phyloP scores from a whole-genome alignment of 805 yeast species.

The Wickerhamomyces pijperi region DNA sequence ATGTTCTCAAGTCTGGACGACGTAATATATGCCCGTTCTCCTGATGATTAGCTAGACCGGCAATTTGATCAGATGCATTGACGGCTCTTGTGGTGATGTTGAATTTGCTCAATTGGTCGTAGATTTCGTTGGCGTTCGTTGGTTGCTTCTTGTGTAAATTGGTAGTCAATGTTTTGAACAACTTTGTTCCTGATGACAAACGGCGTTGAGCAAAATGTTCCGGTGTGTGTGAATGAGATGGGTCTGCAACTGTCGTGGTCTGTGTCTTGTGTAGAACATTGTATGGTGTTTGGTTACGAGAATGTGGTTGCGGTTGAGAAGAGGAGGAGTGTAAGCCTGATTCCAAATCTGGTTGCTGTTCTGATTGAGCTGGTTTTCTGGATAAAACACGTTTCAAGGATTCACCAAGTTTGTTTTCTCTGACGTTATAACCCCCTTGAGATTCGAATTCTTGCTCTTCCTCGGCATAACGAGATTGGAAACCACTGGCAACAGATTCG shows the following conservation, averaged over 20 bases:
- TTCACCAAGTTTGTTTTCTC: constrained; percentile 24
- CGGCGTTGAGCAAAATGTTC: neutral
- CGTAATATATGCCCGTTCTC: neutral
- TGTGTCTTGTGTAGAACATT: neutral
- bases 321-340: neutral
- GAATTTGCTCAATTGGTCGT: constrained; percentile 23
- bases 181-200: neutral
- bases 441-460: constrained; percentile 19
- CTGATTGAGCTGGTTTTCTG: constrained; percentile 1
- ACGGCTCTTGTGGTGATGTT: constrained; percentile 32
- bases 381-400: constrained; percentile 22
- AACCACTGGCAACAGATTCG: constrained; percentile 1
- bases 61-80: constrained; percentile 30
- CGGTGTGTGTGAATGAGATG: neutral
- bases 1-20: constrained; percentile 4
- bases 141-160: constrained; percentile 12
- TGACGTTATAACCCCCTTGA: constrained; percentile 21
- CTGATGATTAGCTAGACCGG: constrained; percentile 26
- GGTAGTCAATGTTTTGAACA: constrained; percentile 13
- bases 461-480: constrained; percentile 3
- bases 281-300: neutral
- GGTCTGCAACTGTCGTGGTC: neutral
- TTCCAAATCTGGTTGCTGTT: neutral
- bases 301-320: neutral
- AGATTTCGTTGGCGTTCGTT: constrained; percentile 19